phyloP scores from a whole-genome alignment of 345 rosid genomes.

The Citrus cavaleriei region DNA sequence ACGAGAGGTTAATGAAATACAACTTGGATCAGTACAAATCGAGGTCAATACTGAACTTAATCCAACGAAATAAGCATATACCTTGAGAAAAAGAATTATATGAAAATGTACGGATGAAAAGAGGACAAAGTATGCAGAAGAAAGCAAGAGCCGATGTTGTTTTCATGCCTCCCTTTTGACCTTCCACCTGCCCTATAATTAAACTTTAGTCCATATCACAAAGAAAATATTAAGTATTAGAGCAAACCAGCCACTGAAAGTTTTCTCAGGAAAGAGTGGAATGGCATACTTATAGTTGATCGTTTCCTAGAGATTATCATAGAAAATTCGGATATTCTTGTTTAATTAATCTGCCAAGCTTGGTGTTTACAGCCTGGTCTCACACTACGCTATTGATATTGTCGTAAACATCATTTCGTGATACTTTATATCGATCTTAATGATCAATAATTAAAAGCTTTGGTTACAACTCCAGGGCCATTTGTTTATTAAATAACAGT shows the following conservation, averaged over 20 bases:
- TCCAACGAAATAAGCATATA: not conserved
- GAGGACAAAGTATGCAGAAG: constrained; percentile 8
- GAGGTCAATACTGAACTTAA: too few species aligned
- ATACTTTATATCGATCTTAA: not conserved
- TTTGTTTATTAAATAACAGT: not conserved
- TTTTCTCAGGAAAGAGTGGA: constrained; percentile 5
- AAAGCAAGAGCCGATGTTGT: constrained; percentile 14
- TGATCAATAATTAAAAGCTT: not conserved
- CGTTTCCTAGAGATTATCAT: constrained; percentile 15
- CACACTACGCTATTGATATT: not conserved
- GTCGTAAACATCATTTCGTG: not conserved
- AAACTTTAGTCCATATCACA: constrained; percentile 8
- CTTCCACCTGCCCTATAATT: not conserved
- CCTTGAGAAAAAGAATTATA: constrained; percentile 13
- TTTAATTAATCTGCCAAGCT: not conserved
- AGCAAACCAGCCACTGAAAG: constrained; percentile 14
- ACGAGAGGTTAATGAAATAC: too few species aligned
- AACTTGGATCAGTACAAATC: too few species aligned
- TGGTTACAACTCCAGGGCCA: not conserved
- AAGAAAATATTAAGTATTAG: not conserved
- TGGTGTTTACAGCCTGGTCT: constrained; percentile 19
- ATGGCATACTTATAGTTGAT: constrained; percentile 14
- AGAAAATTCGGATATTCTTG: constrained; percentile 10
- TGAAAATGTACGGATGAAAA: not conserved
- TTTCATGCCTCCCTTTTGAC: constrained; percentile 15